These are phyloP conservation scores for Iodosphaeria phyllophila DNA, from an alignment of 2,329 filamentous ascomycete species.

Conservation along the genomic window DNA sequence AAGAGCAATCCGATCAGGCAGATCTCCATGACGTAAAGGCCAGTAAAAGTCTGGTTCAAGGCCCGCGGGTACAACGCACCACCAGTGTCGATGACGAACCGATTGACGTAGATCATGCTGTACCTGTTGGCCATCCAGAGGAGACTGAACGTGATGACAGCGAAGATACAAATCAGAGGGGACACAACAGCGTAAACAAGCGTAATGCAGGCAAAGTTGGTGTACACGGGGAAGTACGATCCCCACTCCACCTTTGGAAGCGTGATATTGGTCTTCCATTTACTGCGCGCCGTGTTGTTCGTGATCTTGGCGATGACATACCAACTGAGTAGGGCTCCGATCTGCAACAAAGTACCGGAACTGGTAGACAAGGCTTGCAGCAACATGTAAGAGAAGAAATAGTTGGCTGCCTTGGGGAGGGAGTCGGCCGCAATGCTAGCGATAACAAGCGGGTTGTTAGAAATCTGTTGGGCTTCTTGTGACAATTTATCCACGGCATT, in stretches of 20 bases:
- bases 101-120: constrained; percentile 85
- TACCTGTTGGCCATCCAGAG: constrained; percentile 96
- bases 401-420: constrained; percentile 75
- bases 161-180: constrained; percentile 81
- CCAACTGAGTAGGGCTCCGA: constrained; percentile 62
- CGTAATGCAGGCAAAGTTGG: constrained; percentile 86
- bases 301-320: constrained; percentile 64
- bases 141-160: constrained; percentile 75
- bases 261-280: constrained; percentile 70
- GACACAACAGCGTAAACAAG: constrained; percentile 79
- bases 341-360: constrained; percentile 72
- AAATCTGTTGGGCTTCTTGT: no score
- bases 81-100: constrained; percentile 78
- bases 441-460: constrained; percentile 43
- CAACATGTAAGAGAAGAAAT: constrained; percentile 98
- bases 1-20: constrained; percentile 84
- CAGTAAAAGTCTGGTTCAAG: constrained; percentile 89
- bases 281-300: constrained; percentile 65
- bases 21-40: constrained; percentile 86
- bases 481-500: constrained; percentile 39
- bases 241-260: constrained; percentile 75
- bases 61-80: constrained; percentile 81
- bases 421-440: constrained; percentile 57
- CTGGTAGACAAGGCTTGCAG: constrained; percentile 83
- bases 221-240: constrained; percentile 87